Conservation (phyloP, 2,329 filamentous ascomycete species). For the Botrytis squamosa region DNA sequence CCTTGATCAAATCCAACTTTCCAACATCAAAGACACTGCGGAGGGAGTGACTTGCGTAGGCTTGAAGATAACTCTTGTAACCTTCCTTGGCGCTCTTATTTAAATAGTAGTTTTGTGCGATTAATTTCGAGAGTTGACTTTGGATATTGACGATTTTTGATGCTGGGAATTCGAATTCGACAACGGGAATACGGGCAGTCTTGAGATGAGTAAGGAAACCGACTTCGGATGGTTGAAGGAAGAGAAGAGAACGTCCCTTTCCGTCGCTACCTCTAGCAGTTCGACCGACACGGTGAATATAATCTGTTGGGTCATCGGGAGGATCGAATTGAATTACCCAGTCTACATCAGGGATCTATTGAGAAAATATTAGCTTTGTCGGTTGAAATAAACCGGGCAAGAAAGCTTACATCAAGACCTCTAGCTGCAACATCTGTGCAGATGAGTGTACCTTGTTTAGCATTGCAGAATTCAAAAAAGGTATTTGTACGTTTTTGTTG, state of each 20-base stretch:
- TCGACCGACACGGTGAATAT: constrained; percentile 94
- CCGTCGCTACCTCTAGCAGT: constrained; percentile 82
- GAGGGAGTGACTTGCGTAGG: constrained; percentile 84
- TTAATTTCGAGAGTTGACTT: constrained; percentile 89
- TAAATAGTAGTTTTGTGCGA: constrained; percentile 93
- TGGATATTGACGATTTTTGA: constrained; percentile 91
- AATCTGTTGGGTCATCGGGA: constrained; percentile 84
- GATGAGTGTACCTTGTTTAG: constrained; percentile 81
- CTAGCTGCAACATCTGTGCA: constrained; percentile 96
- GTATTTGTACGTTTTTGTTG: constrained; percentile 99
- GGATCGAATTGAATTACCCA: constrained; percentile 97
- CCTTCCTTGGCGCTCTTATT: constrained; percentile 80
- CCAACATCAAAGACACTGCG: constrained; percentile 82
- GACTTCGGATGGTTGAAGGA: constrained; percentile 87
- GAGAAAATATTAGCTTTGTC: not conserved
- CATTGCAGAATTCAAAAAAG: constrained; percentile 94
- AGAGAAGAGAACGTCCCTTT: constrained; percentile 87
- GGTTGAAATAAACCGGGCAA: not conserved
- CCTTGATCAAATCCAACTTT: constrained; percentile 78
- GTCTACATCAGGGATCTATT: constrained; percentile 83
- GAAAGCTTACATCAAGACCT: constrained; percentile 72
- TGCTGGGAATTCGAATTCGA: constrained; percentile 91
- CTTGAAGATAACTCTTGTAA: constrained; percentile 89
- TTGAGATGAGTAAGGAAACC: constrained; percentile 91
- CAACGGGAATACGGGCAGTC: constrained; percentile 85